Conservation (phyloP, 345 rosid genomes). For the Luvunga scandens region DNA sequence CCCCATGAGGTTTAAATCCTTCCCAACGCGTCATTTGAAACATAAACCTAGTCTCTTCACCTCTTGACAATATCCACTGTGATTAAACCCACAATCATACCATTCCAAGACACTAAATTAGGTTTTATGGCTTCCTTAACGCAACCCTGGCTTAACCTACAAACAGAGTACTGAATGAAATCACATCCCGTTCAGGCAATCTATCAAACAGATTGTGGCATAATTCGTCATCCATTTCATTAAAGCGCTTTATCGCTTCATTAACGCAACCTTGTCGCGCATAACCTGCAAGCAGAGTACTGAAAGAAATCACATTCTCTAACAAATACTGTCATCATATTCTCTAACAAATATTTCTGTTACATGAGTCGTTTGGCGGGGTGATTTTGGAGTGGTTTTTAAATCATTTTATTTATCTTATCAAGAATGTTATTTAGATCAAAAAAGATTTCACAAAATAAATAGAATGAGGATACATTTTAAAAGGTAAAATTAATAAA, state of each 20-base stretch:
- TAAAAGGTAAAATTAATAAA: too few species aligned
- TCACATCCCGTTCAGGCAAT: slow-evolving; percentile 27
- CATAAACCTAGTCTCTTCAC: slow-evolving; percentile 2
- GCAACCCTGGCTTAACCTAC: slow-evolving; percentile 23
- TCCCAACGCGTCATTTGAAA: slow-evolving; percentile 26
- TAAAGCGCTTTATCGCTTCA: slow-evolving; percentile 1
- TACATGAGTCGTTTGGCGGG: too few species aligned
- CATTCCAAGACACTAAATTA: slow-evolving; percentile 37
- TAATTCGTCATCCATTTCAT: too few species aligned
- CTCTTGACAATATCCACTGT: slow-evolving; percentile 20
- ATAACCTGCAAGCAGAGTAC: slow-evolving; percentile 29
- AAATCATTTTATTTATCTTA: too few species aligned
- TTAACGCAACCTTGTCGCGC: slow-evolving; percentile 19
- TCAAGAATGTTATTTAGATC: too few species aligned
- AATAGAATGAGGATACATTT: too few species aligned
- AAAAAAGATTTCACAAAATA: too few species aligned
- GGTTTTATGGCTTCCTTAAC: slow-evolving; percentile 21
- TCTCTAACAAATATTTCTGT: too few species aligned
- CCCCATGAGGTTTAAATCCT: slow-evolving; percentile 31
- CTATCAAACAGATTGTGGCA: slow-evolving; percentile 32
- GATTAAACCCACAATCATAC: slow-evolving; percentile 33
- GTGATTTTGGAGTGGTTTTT: too few species aligned
- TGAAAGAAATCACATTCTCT: slow-evolving; percentile 24
- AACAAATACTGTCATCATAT: too few species aligned
- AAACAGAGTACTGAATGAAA: slow-evolving; percentile 30